phyloP scores from a whole-genome alignment of 1,139 yeast species.

The Zygoascus hellenicus region DNA sequence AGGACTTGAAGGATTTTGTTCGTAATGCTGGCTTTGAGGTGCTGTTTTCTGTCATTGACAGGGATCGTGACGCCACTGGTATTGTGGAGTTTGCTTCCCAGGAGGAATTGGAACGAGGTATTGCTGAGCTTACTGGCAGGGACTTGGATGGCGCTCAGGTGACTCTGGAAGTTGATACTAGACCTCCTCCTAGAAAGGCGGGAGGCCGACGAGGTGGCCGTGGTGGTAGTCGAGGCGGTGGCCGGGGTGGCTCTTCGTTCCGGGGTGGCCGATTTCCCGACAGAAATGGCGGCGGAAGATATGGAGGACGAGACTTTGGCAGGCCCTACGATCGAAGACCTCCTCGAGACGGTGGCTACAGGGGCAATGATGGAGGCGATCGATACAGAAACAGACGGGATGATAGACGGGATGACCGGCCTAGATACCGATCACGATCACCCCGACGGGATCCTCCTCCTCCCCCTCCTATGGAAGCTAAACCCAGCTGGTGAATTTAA shows the following conservation, averaged over 20 bases:
- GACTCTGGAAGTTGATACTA: slow-evolving; percentile 71
- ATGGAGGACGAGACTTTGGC: slow-evolving; percentile 15
- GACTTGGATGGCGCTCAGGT: slow-evolving; percentile 65
- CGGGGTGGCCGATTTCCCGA: slow-evolving; percentile 20
- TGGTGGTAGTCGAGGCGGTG: slow-evolving; percentile 18
- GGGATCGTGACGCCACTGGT: slow-evolving; percentile 38
- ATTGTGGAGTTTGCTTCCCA: slow-evolving; percentile 71
- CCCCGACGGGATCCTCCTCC: slow-evolving; percentile 12
- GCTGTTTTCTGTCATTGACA: slow-evolving; percentile 32
- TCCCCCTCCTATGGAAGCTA: slow-evolving; percentile 13
- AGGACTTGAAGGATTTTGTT: slow-evolving; percentile 36
- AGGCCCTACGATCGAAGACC: slow-evolving; percentile 15
- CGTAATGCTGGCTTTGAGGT: slow-evolving; percentile 33
- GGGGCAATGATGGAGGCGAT: slow-evolving; percentile 18
- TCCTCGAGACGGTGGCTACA: slow-evolving; percentile 16
- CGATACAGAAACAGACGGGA: slow-evolving; percentile 10
- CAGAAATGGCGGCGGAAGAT: slow-evolving; percentile 18
- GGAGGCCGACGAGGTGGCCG: slow-evolving; percentile 26
- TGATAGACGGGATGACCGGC: slow-evolving; percentile 11
- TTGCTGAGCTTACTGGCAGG: slow-evolving; percentile 61
- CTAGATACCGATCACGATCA: slow-evolving; percentile 14
- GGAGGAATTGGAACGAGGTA: slow-evolving; percentile 67
- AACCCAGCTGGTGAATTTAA: slow-evolving; percentile 8
- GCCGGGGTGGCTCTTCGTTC: slow-evolving; percentile 16
- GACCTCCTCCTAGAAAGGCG: slow-evolving; percentile 31